phyloP scores from a whole-genome alignment of 1,284 basidiomycete genomes.

The Thelephora terrestris region DNA sequence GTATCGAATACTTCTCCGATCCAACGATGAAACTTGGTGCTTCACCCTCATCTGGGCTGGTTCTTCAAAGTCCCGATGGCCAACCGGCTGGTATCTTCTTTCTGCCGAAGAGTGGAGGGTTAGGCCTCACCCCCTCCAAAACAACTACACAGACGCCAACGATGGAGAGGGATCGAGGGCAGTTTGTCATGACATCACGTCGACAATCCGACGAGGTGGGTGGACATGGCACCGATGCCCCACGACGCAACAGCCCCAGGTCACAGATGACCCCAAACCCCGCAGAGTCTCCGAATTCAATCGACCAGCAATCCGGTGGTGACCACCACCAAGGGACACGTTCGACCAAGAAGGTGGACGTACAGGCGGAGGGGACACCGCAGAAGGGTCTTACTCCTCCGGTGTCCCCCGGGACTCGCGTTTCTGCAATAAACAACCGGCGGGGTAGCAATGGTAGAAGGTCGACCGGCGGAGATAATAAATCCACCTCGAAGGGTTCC shows the following conservation, averaged over 20 bases:
- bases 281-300: background rate
- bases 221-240: background rate
- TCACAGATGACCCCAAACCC: background rate
- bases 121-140: slow-evolving; percentile 25
- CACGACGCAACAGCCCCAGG: background rate
- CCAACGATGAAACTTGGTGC: slow-evolving; percentile 61
- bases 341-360: background rate
- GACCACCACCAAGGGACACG: background rate
- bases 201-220: background rate
- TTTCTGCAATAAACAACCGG: slow-evolving; percentile 7
- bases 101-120: slow-evolving; percentile 42
- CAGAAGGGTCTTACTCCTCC: slow-evolving; percentile 13
- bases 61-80: slow-evolving; percentile 90
- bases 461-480: background rate
- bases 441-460: slow-evolving; percentile 10
- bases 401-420: slow-evolving; percentile 16
- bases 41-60: slow-evolving; percentile 77
- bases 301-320: background rate
- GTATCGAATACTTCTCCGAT: slow-evolving; percentile 83
- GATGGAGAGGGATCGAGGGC: slow-evolving; percentile 8
- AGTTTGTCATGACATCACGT: background rate
- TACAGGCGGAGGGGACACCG: background rate
- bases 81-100: slow-evolving; percentile 93
- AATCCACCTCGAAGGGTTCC: slow-evolving; percentile 8
- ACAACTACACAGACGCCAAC: slow-evolving; percentile 21